Percentiles rank a stretch among this genome's conserved stretches.
phyloP scores from a whole-genome alignment of 2,329 filamentous ascomycete species.

The Penicillium sp. region DNA sequence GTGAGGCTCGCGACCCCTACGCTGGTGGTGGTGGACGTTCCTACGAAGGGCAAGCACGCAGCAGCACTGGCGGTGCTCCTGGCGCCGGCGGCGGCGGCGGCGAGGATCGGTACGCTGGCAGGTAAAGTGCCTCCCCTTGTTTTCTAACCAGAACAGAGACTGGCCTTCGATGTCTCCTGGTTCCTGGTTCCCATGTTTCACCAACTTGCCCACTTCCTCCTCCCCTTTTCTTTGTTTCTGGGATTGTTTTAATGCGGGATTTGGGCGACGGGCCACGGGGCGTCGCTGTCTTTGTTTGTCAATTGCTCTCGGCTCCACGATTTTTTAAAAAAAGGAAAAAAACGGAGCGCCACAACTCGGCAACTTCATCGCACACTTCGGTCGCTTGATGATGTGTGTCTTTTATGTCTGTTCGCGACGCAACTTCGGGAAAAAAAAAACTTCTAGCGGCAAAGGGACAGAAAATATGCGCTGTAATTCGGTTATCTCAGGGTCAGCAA shows the following conservation, averaged over 20 bases:
- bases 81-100: slow-evolving; percentile 23
- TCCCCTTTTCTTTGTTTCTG: slow-evolving; percentile 31
- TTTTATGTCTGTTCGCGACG: slow-evolving; percentile 42
- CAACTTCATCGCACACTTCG: slow-evolving; percentile 35
- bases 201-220: slow-evolving; percentile 25
- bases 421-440: slow-evolving; percentile 38
- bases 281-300: slow-evolving; percentile 39
- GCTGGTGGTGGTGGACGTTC: slow-evolving; percentile 31
- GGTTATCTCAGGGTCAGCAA: slow-evolving; percentile 47
- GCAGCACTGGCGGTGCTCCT: slow-evolving; percentile 3
- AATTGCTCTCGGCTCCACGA: slow-evolving; percentile 36
- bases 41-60: slow-evolving; percentile 35
- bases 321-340: slow-evolving; percentile 16
- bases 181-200: slow-evolving; percentile 23
- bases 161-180: slow-evolving; percentile 17
- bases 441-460: slow-evolving; percentile 44
- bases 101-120: slow-evolving; percentile 43
- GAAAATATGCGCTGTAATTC: slow-evolving; percentile 48
- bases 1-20: slow-evolving; percentile 39
- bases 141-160: slow-evolving; percentile 26
- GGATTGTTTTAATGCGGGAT: slow-evolving; percentile 41
- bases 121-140: slow-evolving; percentile 35
- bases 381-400: slow-evolving; percentile 40
- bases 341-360: slow-evolving; percentile 36
- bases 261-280: slow-evolving; percentile 39